Percentiles rank a stretch among this genome's conserved stretches.
Evolutionary conservation across 371 early-diverging fungal species (phyloP).

Genomic region (Mortierella sp.): DNA sequence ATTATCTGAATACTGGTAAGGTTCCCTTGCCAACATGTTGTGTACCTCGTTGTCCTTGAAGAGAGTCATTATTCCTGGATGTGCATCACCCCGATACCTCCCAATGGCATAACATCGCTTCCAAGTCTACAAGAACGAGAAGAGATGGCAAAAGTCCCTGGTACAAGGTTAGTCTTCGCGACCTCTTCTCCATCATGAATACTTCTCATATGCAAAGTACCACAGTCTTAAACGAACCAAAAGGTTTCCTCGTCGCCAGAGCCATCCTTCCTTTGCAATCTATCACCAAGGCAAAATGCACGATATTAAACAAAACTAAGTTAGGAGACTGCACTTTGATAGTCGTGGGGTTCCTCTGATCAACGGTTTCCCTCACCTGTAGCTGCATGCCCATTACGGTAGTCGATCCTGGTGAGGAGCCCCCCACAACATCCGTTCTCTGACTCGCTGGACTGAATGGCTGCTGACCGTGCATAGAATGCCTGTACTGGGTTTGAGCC

Average conservation of each 20-base stretch:
- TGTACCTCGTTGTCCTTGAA: constrained; percentile 53
- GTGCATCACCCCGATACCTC: constrained; percentile 33
- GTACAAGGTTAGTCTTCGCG: background rate
- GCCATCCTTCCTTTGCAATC: constrained; percentile 53
- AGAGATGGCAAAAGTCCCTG: background rate
- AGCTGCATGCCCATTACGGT: constrained; percentile 1
- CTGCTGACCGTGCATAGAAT: constrained; percentile 9
- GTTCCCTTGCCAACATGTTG: no score
- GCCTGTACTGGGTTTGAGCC: background rate
- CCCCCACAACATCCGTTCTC: constrained; percentile 6
- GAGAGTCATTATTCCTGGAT: constrained; percentile 45
- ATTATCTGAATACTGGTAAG: no score
- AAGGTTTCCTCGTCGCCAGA: constrained; percentile 49
- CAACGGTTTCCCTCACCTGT: constrained; percentile 6
- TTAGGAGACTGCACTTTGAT: background rate
- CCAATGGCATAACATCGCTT: constrained; percentile 51
- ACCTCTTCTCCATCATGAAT: background rate
- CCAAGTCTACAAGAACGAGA: constrained; percentile 31
- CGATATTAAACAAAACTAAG: background rate
- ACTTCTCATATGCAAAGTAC: background rate
- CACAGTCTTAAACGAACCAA: constrained; percentile 17
- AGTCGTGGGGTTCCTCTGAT: background rate
- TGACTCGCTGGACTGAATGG: constrained; percentile 27
- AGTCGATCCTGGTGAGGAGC: background rate
- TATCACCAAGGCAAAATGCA: background rate